Evolutionary conservation across 129 eudicot genomes (phyloP), one percentile per base, ranked within the genome.

Genomic region (Flaveria ramosissima): DNA sequence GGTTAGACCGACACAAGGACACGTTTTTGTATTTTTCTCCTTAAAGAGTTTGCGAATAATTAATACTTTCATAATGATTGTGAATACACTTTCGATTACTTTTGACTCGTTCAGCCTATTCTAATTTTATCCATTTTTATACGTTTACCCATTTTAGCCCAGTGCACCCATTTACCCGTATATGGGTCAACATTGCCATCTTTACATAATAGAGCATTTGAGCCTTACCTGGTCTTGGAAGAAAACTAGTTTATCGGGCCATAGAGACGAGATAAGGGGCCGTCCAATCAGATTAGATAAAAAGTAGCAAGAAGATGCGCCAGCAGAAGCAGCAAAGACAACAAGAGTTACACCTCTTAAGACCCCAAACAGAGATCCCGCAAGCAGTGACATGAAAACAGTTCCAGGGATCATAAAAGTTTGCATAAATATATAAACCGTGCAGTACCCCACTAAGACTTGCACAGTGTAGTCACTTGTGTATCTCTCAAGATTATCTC

Each of bases 391-490:
- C 98, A 93, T 90, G 70, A 90, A 93, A 42, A 93, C 89, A 43
- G 98, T 93, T 50, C 97, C 98, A 2, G 98, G 98, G 63, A 93
- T 93, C 98, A 93, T 93, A 85, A 93, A 90, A 51, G 98, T 90
- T 88, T 93, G 98, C 98, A 93, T 93, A 77, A 93, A 93, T 59
- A 93, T 85, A 83, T 90, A 93, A 63, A 90, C 93, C 24, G 81
- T 74, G 77, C 89, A 90, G 76, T 93, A 93, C 24, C 98, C 97
- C 67, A 91, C 82, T 20, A 90, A 86, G 39, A 93, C 97, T 77
- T 93, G 97, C n/a, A 75, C 16, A 0, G 98, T 88, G 85, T 93
- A 93, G 86, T 90, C 96, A 75, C 95, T 93, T 81, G 98, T 86
- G 78, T 93, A 93, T 77, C 81, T 84, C 89, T 90, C 97, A 63